Evolutionary conservation across 2,329 filamentous ascomycete species (phyloP), one percentile per base, ranked within the genome.

Genomic region (Colletotrichum tropicicola): DNA sequence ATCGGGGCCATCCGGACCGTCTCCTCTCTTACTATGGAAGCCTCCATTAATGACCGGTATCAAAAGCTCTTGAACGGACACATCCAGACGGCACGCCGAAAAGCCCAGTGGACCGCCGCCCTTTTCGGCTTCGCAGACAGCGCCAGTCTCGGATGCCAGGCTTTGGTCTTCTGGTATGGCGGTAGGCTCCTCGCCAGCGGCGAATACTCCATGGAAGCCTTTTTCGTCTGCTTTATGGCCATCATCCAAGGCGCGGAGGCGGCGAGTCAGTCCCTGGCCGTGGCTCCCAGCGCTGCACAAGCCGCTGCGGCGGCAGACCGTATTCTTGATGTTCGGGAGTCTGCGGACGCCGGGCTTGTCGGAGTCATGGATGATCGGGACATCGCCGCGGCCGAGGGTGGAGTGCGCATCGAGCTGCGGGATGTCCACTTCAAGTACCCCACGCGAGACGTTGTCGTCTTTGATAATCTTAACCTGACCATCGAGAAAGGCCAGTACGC

Each of bases 1-100:
- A 86, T 91, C 4, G 82, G 84, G 2, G 87, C 87, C 0, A 87
- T 90, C 63, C 79, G 88, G n/a, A 91, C 89, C 0, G 88, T 91
- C 1, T 79, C 85, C 0, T 81, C 86, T 0, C 75, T 91, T 4
- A 87, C 85, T 0, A 84, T 91, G 78, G 88, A 91, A 70, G 78
- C 85, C 53, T 78, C 78, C 9, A 89, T 91, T 48, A 77, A 77
- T 32, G 65, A 71, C 2, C 72, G 78, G 3, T 81, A 80, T 53
- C 68, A 75, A 5, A 67, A 71, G 3, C 74, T 81, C 8, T 60
- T 82, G n/a, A 64, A 72, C 5, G 68, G 70, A 2, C 79, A 81
- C 37, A 73, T 78, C 15, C 69, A 69, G 13, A 69, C 69, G 0
- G 76, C 78, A 0, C 70, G 74, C 1, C 69, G 65, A 43, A 77